Conservation (phyloP, 768 basidiomycete species). For the Rhizopogon vesiculosus region DNA sequence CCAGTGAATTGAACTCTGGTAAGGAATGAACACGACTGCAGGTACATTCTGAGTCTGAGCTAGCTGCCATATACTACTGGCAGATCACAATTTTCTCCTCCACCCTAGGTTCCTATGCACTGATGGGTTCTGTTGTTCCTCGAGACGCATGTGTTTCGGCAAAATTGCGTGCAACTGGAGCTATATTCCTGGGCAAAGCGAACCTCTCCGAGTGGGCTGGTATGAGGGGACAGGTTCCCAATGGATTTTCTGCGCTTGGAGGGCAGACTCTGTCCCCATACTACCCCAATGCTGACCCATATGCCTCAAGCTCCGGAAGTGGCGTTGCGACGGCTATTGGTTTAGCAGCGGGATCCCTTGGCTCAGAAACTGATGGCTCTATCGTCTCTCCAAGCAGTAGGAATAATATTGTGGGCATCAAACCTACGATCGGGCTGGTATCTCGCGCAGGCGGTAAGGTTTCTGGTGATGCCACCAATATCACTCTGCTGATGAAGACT, state of each 20-base stretch:
- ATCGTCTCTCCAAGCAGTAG: conserved; percentile 33
- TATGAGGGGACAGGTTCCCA: conserved; percentile 35
- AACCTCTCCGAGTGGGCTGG: conserved; percentile 48
- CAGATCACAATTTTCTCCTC: background rate
- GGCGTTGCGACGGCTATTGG: conserved; percentile 38
- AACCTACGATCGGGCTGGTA: conserved; percentile 37
- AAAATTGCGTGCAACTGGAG: conserved; percentile 19
- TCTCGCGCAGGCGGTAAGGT: conserved; percentile 30
- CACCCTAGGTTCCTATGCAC: conserved; percentile 19
- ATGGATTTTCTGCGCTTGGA: conserved; percentile 49
- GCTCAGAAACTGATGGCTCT: conserved; percentile 41
- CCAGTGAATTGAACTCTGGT: background rate
- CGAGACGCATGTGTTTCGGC: conserved; percentile 22
- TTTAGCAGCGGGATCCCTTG: conserved; percentile 31
- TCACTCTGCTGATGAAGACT: background rate
- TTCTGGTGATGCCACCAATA: background rate
- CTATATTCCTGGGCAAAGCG: conserved; percentile 34
- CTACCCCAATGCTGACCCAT: conserved; percentile 41
- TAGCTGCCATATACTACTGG: no score
- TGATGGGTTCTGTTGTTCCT: conserved; percentile 23
- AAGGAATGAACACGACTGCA: conserved; percentile 31
- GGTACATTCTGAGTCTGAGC: conserved; percentile 21
- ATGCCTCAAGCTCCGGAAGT: conserved; percentile 50
- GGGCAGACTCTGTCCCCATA: conserved; percentile 46
- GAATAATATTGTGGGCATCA: conserved; percentile 34